These are phyloP conservation scores for Cochlearia excelsa DNA, from an alignment of 345 rosid genomes.

Conservation along the genomic window DNA sequence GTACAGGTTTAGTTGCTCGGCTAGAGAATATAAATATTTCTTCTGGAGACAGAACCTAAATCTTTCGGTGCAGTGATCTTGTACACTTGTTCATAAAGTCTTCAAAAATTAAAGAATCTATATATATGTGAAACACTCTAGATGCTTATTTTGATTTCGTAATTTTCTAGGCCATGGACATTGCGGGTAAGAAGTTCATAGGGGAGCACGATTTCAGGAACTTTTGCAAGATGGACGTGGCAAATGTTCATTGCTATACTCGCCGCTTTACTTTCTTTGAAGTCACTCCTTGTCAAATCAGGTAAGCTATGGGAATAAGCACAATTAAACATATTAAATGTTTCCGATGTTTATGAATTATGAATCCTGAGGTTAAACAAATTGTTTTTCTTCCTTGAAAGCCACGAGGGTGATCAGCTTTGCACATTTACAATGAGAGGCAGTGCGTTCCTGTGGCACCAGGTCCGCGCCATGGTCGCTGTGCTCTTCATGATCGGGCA, in stretches of 20 bases:
- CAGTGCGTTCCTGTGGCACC: constrained; percentile 95
- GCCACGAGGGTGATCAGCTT: constrained; percentile 64
- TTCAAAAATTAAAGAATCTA: not conserved
- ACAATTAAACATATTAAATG: constrained; percentile 15
- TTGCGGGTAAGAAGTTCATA: constrained; percentile 70
- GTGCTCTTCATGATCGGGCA: constrained; percentile 92
- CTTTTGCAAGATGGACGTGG: constrained; percentile 97
- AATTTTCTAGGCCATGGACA: constrained; percentile 66
- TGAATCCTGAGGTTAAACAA: not conserved
- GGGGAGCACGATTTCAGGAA: constrained; percentile 93
- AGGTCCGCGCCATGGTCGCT: constrained; percentile 86
- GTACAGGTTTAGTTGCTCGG: constrained; percentile 79
- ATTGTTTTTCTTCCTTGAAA: constrained; percentile 32
- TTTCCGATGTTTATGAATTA: not conserved
- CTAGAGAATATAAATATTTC: constrained; percentile 78
- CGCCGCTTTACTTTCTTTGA: constrained; percentile 63
- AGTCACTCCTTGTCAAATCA: constrained; percentile 56
- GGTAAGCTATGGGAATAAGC: constrained; percentile 45
- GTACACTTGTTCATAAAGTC: constrained; percentile 19
- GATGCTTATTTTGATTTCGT: constrained; percentile 23
- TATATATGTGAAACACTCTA: not conserved
- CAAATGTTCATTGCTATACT: constrained; percentile 72
- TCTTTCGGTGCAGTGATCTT: constrained; percentile 47
- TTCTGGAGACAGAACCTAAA: constrained; percentile 74
- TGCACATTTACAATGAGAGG: constrained; percentile 69